Base-by-base conservation (phyloP, 306 rosid species). In the Inga leiocalycina region DNA sequence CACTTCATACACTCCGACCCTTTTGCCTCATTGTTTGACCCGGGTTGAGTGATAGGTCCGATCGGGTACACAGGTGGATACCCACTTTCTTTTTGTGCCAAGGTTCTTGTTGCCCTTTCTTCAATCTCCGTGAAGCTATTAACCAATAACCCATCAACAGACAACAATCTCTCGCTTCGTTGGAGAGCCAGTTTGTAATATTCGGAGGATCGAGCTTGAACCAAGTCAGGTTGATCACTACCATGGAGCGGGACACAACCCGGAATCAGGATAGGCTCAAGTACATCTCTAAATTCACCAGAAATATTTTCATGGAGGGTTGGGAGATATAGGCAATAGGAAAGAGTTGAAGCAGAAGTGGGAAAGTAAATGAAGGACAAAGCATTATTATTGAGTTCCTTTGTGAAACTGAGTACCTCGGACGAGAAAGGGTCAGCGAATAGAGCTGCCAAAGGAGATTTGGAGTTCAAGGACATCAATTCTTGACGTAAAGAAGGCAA, bases 231-330 rank as follows among this genome's bases (percentile, higher is more conserved):
- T 7, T 82, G 84, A 82, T 86, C 88, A 19, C 52, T 37, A 11
- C 83, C 84, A 24, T 67, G 81, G 32, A 82, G 44, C 4, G 88
- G 84, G 3, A 83, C 51, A 73, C 89, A 86, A 14, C 89, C 89
- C 39, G 86, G 86, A 30, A 83, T 79, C 10, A 44, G 24, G 10
- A 85, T 19, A 4, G 83, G 78, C 32, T 81, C 77, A n/a, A 74
- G 6, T 1, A 48, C 57, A 14, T 85, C 82, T 10, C 57, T 61
- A n/a, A 11, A 81, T 8, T 80, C 82, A 35, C 85, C 34, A 2
- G 88, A 30, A 13, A 73, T 11, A 24, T 61, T 78, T 35, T 77
- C 39, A 5, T 85, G 46, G 32, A 85, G 80, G 35, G 52, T 17
- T 30, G 80, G 71, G 7, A 72, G 73, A 44, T 78, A 16, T 8